Conservation (phyloP, 1,139 yeast species). For the Yamadazyma friedrichii region DNA sequence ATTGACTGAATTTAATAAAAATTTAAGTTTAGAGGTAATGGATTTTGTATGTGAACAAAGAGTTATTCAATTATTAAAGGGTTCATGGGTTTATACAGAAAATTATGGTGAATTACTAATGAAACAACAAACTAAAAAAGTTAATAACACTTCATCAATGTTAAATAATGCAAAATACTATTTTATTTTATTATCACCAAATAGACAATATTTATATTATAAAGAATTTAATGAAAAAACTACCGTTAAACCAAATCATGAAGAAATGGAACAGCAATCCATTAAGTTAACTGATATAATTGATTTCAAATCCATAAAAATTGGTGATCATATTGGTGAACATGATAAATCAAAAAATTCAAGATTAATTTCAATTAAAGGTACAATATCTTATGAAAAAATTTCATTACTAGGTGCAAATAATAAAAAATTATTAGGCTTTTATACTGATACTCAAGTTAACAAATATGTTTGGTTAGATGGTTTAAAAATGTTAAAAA, state of each 20-base stretch:
- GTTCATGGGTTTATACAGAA: conserved; percentile 81
- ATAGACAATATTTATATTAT: conserved; percentile 59
- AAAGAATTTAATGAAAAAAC: conserved; percentile 56
- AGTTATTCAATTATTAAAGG: conserved; percentile 66
- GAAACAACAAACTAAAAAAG: conserved; percentile 19
- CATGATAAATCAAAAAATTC: conserved; percentile 35
- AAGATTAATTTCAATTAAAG: conserved; percentile 49
- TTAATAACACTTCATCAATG: conserved; percentile 6
- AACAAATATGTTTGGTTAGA: conserved; percentile 76
- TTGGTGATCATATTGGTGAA: conserved; percentile 43
- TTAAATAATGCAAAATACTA: conserved; percentile 30
- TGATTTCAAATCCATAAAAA: conserved; percentile 42
- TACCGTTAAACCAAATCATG: conserved; percentile 55
- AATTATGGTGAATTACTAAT: conserved; percentile 50
- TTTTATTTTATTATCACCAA: conserved; percentile 71
- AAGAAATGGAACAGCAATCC: conserved; percentile 40
- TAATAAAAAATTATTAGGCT: conserved; percentile 45
- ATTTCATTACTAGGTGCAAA: conserved; percentile 48
- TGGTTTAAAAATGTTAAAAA: conserved; percentile 65
- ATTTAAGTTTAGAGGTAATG: conserved; percentile 57
- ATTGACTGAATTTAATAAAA: conserved; percentile 48
- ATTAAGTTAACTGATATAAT: conserved; percentile 35
- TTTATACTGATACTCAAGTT: conserved; percentile 72
- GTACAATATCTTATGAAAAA: conserved; percentile 55
- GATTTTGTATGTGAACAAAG: conserved; percentile 82